Evolutionary conservation across 2,329 filamentous ascomycete genomes (phyloP).

Genomic region (Penicillium sumatraense): DNA sequence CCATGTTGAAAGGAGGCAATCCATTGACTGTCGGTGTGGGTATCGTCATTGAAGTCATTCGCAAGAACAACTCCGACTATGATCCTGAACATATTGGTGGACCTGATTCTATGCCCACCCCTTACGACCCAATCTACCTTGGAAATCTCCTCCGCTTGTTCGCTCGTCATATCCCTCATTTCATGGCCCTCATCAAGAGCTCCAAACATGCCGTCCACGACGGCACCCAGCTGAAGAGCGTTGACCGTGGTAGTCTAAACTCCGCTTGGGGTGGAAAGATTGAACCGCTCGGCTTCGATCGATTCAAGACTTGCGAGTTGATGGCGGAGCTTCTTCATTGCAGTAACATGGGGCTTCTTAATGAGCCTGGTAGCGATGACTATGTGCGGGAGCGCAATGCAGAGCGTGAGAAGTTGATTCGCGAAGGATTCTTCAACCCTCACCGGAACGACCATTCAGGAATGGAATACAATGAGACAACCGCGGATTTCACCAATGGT

Average conservation of each 20-base stretch:
- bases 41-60: conserved; percentile 96
- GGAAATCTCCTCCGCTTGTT: conserved; percentile 88
- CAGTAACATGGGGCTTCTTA: conserved; percentile 96
- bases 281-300: conserved; percentile 92
- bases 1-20: conserved; percentile 94
- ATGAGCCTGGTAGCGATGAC: conserved; percentile 87
- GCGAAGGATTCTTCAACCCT: conserved; percentile 70
- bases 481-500: conserved; percentile 47
- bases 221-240: conserved; percentile 61
- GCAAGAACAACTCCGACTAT: conserved; percentile 99
- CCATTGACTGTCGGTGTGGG: conserved; percentile 94
- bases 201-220: conserved; percentile 63
- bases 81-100: conserved; percentile 88
- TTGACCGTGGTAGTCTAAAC: conserved; percentile 73
- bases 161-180: conserved; percentile 87
- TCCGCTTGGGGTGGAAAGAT: conserved; percentile 91
- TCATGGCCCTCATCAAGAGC: conserved; percentile 87
- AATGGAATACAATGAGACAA: conserved; percentile 61
- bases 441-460: conserved; percentile 54
- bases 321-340: conserved; percentile 98
- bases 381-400: conserved; percentile 78
- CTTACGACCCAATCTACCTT: conserved; percentile 91
- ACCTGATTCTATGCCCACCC: conserved; percentile 77
- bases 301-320: conserved; percentile 98
- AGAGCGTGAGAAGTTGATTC: conserved; percentile 78